Percentiles rank a stretch among this genome's conserved stretches.
phyloP scores from a whole-genome alignment of 257 asterid species.

The Jasminum sambac region DNA sequence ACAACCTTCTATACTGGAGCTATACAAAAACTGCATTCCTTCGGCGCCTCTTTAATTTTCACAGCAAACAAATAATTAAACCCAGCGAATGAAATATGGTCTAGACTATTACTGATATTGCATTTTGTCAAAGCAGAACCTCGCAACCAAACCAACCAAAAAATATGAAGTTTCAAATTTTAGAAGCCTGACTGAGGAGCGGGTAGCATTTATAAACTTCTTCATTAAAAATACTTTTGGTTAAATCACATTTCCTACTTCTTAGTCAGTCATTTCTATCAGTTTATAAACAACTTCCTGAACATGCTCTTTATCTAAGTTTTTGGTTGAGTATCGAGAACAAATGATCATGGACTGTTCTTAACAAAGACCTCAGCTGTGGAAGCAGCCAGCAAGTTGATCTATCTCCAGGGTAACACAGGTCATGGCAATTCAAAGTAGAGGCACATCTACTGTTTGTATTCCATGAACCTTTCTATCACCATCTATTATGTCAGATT shows the following conservation, averaged over 20 bases:
- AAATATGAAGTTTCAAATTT: neutral
- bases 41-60: neutral
- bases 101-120: neutral
- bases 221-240: no score
- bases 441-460: neutral
- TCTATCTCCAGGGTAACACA: neutral
- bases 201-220: no score
- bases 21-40: slow-evolving; percentile 1
- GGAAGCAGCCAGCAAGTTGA: neutral
- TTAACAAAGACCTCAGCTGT: neutral
- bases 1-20: neutral
- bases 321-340: neutral
- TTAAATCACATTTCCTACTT: no score
- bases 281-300: no score
- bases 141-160: neutral
- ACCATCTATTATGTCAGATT: neutral
- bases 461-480: neutral
- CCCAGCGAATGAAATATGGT: neutral
- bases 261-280: no score
- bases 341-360: neutral
- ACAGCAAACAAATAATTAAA: neutral
- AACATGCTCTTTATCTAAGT: neutral
- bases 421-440: neutral
- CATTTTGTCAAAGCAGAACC: neutral
- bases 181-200: no score